Evolutionary conservation across 148 eudicot species (phyloP).

Genomic region (Hydrangea macrophylla): DNA sequence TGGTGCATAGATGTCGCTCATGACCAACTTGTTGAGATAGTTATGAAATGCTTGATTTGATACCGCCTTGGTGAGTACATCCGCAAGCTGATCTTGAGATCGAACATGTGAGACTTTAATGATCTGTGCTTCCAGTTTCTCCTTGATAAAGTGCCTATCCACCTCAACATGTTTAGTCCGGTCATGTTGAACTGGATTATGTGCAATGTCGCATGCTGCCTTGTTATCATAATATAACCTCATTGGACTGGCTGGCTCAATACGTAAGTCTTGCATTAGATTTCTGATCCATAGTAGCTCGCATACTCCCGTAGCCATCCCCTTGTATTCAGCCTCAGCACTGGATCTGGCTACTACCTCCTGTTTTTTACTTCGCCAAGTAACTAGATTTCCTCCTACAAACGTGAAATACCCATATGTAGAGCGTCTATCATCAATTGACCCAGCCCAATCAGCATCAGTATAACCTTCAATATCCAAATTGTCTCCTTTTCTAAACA

Average conservation of each 20-base stretch:
- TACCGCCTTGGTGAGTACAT: slow-evolving; percentile 1
- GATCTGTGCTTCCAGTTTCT: neutral
- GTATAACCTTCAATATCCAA: no score
- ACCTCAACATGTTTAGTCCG: neutral
- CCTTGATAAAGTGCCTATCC: neutral
- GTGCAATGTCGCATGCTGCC: neutral
- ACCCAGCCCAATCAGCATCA: no score
- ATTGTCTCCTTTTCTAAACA: no score
- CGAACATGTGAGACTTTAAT: neutral
- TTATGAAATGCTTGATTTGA: neutral
- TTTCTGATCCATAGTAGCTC: no score
- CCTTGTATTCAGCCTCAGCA: neutral
- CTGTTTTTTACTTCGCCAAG: neutral
- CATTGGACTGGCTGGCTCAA: neutral
- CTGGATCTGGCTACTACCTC: neutral
- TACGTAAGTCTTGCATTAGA: neutral
- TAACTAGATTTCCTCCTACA: no score
- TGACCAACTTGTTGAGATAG: neutral
- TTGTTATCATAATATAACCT: no score
- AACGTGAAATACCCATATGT: no score
- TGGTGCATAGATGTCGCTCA: neutral
- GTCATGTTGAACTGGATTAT: neutral
- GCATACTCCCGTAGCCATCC: no score
- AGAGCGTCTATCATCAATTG: no score
- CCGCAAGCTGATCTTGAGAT: neutral